Percentiles rank a stretch among this genome's conserved stretches.
These are phyloP conservation scores for Thermothielavioides terrestris DNA, from an alignment of 495 filamentous ascomycete species.

Conservation along the genomic window DNA sequence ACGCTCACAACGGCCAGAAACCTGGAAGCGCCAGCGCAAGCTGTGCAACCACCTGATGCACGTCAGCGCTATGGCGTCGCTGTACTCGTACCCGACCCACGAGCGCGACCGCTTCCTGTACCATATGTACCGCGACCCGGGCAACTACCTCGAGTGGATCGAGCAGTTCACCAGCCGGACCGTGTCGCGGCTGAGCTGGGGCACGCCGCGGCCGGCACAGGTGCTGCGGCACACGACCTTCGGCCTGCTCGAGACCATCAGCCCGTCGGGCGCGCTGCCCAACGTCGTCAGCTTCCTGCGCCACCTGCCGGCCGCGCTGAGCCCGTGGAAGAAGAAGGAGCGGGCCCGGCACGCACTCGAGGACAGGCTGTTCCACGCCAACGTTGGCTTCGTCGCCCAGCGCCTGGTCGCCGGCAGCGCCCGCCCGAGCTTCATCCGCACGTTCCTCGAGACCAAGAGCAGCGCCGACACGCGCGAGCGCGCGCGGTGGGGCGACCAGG, in stretches of 20 bases:
- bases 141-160: conserved; percentile 45
- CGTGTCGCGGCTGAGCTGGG: conserved; percentile 52
- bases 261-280: conserved; percentile 48
- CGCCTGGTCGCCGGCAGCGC: conserved; percentile 16
- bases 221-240: conserved; percentile 47
- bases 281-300: conserved; percentile 40
- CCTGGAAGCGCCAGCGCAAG: conserved; percentile 50
- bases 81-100: conserved; percentile 44
- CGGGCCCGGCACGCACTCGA: conserved; percentile 33
- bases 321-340: conserved; percentile 48
- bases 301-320: conserved; percentile 33
- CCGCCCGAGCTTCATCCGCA: conserved; percentile 37
- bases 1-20: conserved; percentile 27
- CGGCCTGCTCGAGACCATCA: conserved; percentile 51
- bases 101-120: conserved; percentile 49
- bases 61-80: conserved; percentile 30
- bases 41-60: conserved; percentile 51
- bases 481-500: conserved; percentile 16
- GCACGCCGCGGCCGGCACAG: conserved; percentile 37
- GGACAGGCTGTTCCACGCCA: conserved; percentile 27
- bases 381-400: conserved; percentile 35
- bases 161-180: conserved; percentile 53
- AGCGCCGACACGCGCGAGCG: conserved; percentile 6
- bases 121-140: conserved; percentile 30
- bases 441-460: conserved; percentile 31